Conservation (phyloP, 169 alveolate genomes). For the Plasmodium vinckei region DNA sequence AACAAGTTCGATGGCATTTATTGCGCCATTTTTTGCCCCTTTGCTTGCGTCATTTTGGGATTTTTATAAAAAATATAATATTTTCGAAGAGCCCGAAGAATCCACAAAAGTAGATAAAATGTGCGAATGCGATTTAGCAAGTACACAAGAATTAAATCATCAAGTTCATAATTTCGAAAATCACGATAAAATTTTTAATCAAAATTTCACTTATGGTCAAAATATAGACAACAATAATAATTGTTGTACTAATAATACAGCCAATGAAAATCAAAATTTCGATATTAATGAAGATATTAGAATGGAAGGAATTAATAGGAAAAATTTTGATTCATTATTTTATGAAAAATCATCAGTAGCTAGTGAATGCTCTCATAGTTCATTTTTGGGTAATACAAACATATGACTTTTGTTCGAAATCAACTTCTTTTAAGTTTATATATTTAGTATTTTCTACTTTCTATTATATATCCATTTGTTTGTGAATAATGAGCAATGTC, state of each 20-base stretch:
- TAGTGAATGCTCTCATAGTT: constrained; percentile 26
- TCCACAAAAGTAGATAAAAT: constrained; percentile 28
- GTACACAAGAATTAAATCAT: constrained; percentile 22
- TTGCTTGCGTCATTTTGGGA: constrained; percentile 52
- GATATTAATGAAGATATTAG: constrained; percentile 27
- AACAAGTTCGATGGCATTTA: constrained; percentile 53
- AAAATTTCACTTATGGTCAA: neutral
- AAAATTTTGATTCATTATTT: constrained; percentile 17
- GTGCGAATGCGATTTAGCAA: constrained; percentile 51
- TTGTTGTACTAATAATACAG: constrained; percentile 19
- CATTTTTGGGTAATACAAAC: constrained; percentile 46
- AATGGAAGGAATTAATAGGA: neutral
- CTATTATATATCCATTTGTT: too few relatives aligned
- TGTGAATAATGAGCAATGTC: too few relatives aligned
- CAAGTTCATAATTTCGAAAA: neutral
- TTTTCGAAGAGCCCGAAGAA: constrained; percentile 37
- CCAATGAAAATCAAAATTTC: neutral
- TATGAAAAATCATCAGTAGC: constrained; percentile 19
- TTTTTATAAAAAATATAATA: constrained; percentile 41
- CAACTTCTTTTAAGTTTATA: neutral
- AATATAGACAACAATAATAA: constrained; percentile 13
- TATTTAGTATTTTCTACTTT: too few relatives aligned
- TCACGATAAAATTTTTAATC: constrained; percentile 2
- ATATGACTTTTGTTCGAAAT: neutral
- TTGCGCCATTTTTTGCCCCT: constrained; percentile 52